Base-by-base conservation (phyloP, 371 early-diverging fungal genomes). In the Lichtheimia ramosa region DNA sequence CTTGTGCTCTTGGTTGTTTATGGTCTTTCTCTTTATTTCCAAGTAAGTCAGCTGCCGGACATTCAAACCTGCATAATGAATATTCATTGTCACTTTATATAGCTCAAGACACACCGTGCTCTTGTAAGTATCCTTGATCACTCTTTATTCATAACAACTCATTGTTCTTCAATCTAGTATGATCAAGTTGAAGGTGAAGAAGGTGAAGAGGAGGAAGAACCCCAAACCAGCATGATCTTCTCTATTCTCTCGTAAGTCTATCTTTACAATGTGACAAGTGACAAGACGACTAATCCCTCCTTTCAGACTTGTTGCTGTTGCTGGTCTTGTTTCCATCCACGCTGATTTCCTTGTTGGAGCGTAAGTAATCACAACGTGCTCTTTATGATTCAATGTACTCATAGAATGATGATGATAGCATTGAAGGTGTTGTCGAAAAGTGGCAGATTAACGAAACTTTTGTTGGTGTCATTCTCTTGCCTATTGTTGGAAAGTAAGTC, bases 381-480 rank as follows among this genome's bases (percentile, higher is more conserved):
- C 27, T 34, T 34, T 34, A 10, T 34, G 10, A 8, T 34, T 13
- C 18, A 15, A n/a, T 21, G 12, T 25, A 23, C n/a, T 49, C 15
- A 14, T 28, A 2, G 6, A 24, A 41, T 20, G 6, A 16, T 16
- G 39, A 23, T 40, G 13, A 43, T 61, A 86, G 89, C 5, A 92
- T 96, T 57, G 92, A 93, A 58, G 93, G 91, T 8, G 75, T 91
- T 41, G 83, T 89, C 3, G 68, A 81, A 3, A 59, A 67, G 23
- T 87, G 86, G 83, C 81, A 82, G 7, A 74, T 93, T 15, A 84
- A 80, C 56, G 76, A 89, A 23, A 87, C 90, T 3, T 96, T 96
- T 75, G 89, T 96, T 8, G 95, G 94, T 68, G 70, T 96, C 25
- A 89, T 96, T 54, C 70, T 96, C 12, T 64, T 96, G 24, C 94